Base-by-base conservation (phyloP, 352 stramenopile genomes). In the Salisapilia sapeloensis region DNA sequence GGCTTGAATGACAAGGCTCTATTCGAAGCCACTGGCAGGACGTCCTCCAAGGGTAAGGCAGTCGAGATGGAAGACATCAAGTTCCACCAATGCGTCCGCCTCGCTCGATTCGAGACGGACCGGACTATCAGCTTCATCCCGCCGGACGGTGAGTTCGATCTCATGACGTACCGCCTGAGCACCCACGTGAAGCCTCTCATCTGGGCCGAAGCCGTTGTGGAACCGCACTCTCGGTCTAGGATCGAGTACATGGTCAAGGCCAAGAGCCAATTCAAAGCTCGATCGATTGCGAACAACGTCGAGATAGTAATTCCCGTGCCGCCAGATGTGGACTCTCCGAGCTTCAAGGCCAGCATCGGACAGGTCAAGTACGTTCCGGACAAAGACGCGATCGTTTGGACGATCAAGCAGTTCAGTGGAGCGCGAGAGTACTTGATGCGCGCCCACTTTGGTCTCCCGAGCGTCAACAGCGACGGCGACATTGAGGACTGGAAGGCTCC, bases 21-120 rank as follows among this genome's bases (percentile, higher is more conserved):
- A 48, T 99, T 99, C 50, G 93, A 99, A 61, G 93, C 87, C 6
- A 97, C 89, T 3, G 95, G 93, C 3, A 50, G 92, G 4, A 46
- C 60, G 10, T 67, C 69, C 6, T 60, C 60, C 29, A 93, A 91
- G 39, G 91, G 86, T 44, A 98, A 98, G 56, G 82, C 89, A 8
- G 91, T 99, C 0, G 94, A 99, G 52, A 85, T 99, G 56, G 95
- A 99, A 53, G 96, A 99, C 58, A 98, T 99, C 40, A 99, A 99
- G 60, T 99, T 99, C 56, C 94, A 99, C 66, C 95, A 99, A 53
- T 91, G 96, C 44, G 96, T 99, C 22, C 76, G 94, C 10, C 77
- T 99, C 10, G 92, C 94, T n/a, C 74, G 92, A 35, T 99, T 99
- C 40, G 95, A 99, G 56, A 97, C 97, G 37, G 95, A 99, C 58